Evolutionary conservation across 179 eudicot genomes (phyloP), one percentile per base, ranked within the genome.

Genomic region (Patellifolia procumbens): DNA sequence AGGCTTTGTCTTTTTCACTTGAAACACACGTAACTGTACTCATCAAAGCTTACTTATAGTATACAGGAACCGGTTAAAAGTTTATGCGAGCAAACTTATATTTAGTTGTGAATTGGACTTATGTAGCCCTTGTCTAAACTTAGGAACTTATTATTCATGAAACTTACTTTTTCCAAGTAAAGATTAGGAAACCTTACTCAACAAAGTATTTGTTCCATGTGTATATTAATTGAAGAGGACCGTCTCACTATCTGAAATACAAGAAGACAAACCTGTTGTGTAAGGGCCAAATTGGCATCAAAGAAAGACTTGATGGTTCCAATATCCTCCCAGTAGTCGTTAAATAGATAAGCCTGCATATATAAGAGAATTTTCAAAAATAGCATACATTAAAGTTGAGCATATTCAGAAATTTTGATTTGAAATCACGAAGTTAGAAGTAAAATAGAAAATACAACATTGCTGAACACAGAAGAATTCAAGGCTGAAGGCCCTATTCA

Each of bases 281-380:
- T 88, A 72, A 92, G 94, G 68, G 98, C 94, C 82, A 94, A 88
- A 81, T 92, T 94, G 63, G 98, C 89, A 85, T 92, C 97, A 72
- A 91, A 92, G 88, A 92, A 94, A 63, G 97, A 91, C 82, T 83
- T 91, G 65, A 94, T 81, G 15, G 97, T 94, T 58, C 98, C 97
- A 22, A 94, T 94, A 66, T 94, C 98, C 70, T 90, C 98, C 98
- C 98, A 94, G 58, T 94, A 94, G 76, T 92, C 98, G 22, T 84
- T 91, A 82, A 94, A 94, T 39, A 94, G 66, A 85, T 85, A 92
- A n/a, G 98, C 96, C 98, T 94, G 88, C 46, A 29, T 72, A 70
- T 22, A 16, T 4, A 51, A 64, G 31, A 12, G 26, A n/a, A 78
- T 24, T 19, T 70, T 1, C 16, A 51, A 19, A 24, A n/a, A 29